Percentiles rank a stretch among this genome's conserved stretches.
Evolutionary conservation across 768 basidiomycete genomes (phyloP).

Genomic region (Mycena epipterygia): DNA sequence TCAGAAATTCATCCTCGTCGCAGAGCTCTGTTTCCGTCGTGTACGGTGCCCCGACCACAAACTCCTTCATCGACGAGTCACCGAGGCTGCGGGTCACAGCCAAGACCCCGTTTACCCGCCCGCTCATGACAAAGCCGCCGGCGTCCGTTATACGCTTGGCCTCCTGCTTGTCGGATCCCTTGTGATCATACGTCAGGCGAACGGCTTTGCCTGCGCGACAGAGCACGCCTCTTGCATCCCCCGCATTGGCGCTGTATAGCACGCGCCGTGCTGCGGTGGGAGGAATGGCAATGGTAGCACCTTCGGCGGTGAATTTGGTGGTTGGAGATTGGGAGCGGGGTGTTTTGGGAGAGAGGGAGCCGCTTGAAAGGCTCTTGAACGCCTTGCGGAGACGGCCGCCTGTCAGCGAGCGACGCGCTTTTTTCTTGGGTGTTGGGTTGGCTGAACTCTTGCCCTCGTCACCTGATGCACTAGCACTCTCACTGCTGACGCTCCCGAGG

Average conservation of each 20-base stretch:
- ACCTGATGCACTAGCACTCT: conserved; percentile 53
- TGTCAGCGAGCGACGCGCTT: conserved; percentile 56
- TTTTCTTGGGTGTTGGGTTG: conserved; percentile 50
- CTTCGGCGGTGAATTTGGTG: conserved; percentile 45
- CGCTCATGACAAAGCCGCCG: conserved; percentile 98
- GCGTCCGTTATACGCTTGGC: conserved; percentile 98
- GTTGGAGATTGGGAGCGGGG: conserved; percentile 53
- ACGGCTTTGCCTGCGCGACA: conserved; percentile 93
- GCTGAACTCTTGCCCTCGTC: conserved; percentile 47
- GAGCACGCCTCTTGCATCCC: conserved; percentile 95
- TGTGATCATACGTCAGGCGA: conserved; percentile 97
- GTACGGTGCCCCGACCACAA: conserved; percentile 97
- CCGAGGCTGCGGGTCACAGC: conserved; percentile 97
- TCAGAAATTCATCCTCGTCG: conserved; percentile 93
- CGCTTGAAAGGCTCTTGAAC: conserved; percentile 64
- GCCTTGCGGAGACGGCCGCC: conserved; percentile 69
- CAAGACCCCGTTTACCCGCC: conserved; percentile 96
- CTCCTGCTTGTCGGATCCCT: conserved; percentile 96
- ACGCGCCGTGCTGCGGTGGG: conserved; percentile 74
- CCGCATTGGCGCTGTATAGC: conserved; percentile 96
- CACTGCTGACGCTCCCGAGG: conserved; percentile 59
- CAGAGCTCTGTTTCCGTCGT: conserved; percentile 97
- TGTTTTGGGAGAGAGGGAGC: conserved; percentile 47
- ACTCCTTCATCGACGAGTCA: conserved; percentile 99
- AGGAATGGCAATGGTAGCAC: conserved; percentile 55